A percentile compares a stretch with the other conserved stretches of the same genome.
These are phyloP conservation scores for Pseudopyrenochaeta lycopersici DNA, from an alignment of 2,329 filamentous ascomycete species.

Conservation along the genomic window DNA sequence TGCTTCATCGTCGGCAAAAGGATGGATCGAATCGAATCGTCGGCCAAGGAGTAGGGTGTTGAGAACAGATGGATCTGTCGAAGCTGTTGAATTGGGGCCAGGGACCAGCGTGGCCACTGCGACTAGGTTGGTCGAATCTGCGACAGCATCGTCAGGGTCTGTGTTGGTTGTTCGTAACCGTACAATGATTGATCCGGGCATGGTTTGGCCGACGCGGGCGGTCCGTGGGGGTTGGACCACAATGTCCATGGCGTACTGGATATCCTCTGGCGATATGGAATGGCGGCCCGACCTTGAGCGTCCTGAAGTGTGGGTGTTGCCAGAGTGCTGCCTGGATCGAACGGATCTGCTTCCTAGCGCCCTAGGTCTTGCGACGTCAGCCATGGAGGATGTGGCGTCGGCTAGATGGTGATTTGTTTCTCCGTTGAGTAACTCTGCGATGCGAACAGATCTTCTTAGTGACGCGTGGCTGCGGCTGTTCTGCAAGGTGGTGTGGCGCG, in stretches of 20 bases:
- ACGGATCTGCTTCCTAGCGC: constrained; percentile 42
- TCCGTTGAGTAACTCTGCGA: constrained; percentile 42
- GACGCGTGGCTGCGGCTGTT: constrained; percentile 28
- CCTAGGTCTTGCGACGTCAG: constrained; percentile 49
- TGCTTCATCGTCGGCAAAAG: constrained; percentile 47
- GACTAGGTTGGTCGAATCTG: constrained; percentile 44
- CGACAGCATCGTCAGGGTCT: constrained; percentile 42
- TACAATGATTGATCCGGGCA: constrained; percentile 45
- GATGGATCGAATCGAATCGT: constrained; percentile 46
- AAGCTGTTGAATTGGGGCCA: constrained; percentile 35
- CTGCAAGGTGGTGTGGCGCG: constrained; percentile 26
- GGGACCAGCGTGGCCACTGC: constrained; percentile 44
- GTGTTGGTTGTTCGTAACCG: constrained; percentile 43
- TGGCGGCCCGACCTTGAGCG: constrained; percentile 36
- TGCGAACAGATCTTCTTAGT: constrained; percentile 43
- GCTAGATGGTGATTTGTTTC: constrained; percentile 26
- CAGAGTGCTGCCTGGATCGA: constrained; percentile 38
- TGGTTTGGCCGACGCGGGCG: constrained; percentile 41
- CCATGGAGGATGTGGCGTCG: constrained; percentile 38
- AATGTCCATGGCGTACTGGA: constrained; percentile 50
- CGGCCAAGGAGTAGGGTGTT: constrained; percentile 42
- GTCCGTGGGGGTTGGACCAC: constrained; percentile 47
- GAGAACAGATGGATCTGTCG: constrained; percentile 40
- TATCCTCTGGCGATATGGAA: constrained; percentile 38
- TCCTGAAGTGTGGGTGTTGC: constrained; percentile 27